Percentiles rank a stretch among this genome's conserved stretches.
phyloP scores from a whole-genome alignment of 176 grass and related monocot genomes.

The Pontederia crassipes region DNA sequence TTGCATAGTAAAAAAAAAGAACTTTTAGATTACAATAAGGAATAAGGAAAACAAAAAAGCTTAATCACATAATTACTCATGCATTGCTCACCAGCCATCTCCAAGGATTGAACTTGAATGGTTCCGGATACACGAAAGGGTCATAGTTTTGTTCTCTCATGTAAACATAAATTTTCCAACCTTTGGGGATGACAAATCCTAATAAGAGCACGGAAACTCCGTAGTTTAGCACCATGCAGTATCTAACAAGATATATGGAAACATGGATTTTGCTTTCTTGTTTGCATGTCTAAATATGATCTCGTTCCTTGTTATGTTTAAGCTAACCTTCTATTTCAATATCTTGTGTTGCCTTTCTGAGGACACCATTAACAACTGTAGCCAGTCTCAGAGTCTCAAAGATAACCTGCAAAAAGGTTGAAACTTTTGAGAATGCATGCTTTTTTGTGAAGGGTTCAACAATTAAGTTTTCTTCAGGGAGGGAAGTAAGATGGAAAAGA shows the following conservation, averaged over 20 bases:
- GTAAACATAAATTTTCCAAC: slow-evolving; percentile 17
- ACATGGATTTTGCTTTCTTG: no score
- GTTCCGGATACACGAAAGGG: slow-evolving; percentile 13
- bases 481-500: no score
- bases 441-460: no score
- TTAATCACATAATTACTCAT: no score
- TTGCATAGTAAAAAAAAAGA: not conserved
- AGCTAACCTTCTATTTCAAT: slow-evolving; percentile 7
- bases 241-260: no score
- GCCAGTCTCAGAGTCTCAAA: slow-evolving; percentile 23
- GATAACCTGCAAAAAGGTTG: slow-evolving; percentile 10
- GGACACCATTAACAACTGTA: slow-evolving; percentile 7
- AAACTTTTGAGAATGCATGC: no score
- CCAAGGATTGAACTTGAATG: slow-evolving; percentile 19
- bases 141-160: slow-evolving; percentile 12
- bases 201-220: not conserved
- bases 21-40: not conserved
- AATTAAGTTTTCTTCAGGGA: no score
- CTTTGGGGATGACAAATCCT: slow-evolving; percentile 19
- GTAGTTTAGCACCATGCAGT: not conserved
- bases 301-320: not conserved
- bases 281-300: not conserved
- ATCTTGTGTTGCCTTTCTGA: slow-evolving; percentile 19
- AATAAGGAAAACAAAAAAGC: no score
- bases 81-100: slow-evolving; percentile 19